Conservation (phyloP, 768 basidiomycete species). For the Roridomyces roridus region DNA sequence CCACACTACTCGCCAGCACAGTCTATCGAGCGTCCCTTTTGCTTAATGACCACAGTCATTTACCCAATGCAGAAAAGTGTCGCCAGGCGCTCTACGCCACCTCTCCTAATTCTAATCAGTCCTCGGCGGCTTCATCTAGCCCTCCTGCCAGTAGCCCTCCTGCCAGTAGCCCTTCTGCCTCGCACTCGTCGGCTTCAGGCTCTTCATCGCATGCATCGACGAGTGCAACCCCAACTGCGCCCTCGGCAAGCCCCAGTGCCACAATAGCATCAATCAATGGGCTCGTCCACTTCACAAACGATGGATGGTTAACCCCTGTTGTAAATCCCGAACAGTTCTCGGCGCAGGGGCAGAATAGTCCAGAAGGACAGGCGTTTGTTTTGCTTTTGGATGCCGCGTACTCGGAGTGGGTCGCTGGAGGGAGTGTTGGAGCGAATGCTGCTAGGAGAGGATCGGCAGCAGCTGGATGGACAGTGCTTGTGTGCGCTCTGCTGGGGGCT, state of each 20-base stretch:
- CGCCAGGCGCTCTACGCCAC: constrained; percentile 47
- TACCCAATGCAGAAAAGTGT: constrained; percentile 64
- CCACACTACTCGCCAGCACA: constrained; percentile 76
- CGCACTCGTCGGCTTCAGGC: background rate
- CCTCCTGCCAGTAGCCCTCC: constrained; percentile 10
- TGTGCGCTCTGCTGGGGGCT: constrained; percentile 1
- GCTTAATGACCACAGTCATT: constrained; percentile 49
- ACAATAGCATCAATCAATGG: constrained; percentile 17
- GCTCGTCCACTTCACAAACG: constrained; percentile 54
- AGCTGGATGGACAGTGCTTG: constrained; percentile 6
- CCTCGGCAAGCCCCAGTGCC: constrained; percentile 19
- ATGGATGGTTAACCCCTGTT: constrained; percentile 77
- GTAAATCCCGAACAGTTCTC: constrained; percentile 71
- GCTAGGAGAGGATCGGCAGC: constrained; percentile 22
- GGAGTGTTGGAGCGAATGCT: constrained; percentile 56
- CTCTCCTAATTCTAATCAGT: constrained; percentile 13
- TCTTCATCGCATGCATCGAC: background rate
- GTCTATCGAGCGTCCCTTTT: constrained; percentile 77
- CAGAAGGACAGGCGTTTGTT: constrained; percentile 84
- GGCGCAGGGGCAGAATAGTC: constrained; percentile 55
- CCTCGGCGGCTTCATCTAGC: background rate
- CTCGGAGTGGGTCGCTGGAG: constrained; percentile 71
- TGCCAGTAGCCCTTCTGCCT: constrained; percentile 9
- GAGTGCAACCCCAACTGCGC: constrained; percentile 23
- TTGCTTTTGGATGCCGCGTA: constrained; percentile 77